A percentile compares a stretch with the other conserved stretches of the same genome.
phyloP scores from a whole-genome alignment of 306 rosid genomes.

The Nissolia schottii region DNA sequence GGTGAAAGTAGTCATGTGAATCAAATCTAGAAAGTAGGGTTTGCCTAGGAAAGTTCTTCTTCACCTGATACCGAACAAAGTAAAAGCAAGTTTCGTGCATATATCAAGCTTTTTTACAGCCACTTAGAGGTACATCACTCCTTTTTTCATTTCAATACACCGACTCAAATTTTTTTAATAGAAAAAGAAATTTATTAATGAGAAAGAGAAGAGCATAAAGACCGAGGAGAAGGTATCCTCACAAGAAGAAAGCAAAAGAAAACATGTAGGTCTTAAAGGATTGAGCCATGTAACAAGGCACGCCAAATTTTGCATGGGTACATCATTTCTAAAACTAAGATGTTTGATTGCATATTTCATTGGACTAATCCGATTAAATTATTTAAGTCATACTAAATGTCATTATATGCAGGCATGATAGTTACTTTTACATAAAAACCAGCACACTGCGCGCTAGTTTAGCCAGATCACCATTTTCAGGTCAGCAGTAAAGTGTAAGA shows the following conservation, averaged over 20 bases:
- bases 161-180: neutral
- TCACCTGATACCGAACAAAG: neutral
- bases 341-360: conserved; percentile 3
- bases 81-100: neutral
- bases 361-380: neutral
- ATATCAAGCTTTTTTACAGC: neutral
- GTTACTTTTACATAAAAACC: neutral
- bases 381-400: neutral
- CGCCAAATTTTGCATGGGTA: neutral
- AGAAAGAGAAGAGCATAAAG: neutral
- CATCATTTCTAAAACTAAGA: neutral
- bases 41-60: neutral
- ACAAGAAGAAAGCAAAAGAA: neutral
- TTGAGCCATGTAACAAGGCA: neutral
- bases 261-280: neutral
- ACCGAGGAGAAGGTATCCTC: neutral
- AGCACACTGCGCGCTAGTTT: neutral
- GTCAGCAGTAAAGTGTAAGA: neutral
- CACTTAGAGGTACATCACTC: neutral
- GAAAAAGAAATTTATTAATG: neutral
- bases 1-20: neutral
- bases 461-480: neutral
- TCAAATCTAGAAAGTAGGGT: neutral
- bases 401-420: neutral
- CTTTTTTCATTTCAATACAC: no score